Conservation (phyloP, 225 moss, liverwort and hornwort genomes). For the Climacium dendroides region DNA sequence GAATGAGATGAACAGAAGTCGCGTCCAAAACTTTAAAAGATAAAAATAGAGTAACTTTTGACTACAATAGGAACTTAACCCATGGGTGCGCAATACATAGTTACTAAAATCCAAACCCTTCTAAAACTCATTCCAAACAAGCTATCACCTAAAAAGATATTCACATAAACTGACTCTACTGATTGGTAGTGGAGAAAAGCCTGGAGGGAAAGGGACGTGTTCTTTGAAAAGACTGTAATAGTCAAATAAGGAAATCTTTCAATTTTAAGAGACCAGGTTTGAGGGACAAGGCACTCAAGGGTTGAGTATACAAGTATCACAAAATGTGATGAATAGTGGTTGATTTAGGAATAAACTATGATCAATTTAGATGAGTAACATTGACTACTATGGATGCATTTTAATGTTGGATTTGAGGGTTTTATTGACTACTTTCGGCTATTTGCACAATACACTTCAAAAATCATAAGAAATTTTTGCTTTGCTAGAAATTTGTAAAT, state of each 20-base stretch:
- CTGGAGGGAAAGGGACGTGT: too few species aligned
- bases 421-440: accelerated
- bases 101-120: too few species aligned
- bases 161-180: too few species aligned
- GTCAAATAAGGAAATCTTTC: too few species aligned
- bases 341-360: not conserved
- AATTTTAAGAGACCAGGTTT: too few species aligned
- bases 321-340: not conserved
- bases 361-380: not conserved
- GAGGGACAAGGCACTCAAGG: too few species aligned
- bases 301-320: accelerated
- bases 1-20: not conserved
- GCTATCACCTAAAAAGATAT: too few species aligned
- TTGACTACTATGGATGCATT: not conserved
- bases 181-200: too few species aligned
- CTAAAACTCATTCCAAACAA: too few species aligned
- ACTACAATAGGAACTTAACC: not conserved
- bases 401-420: not conserved
- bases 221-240: too few species aligned
- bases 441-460: not conserved
- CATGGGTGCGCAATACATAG: too few species aligned
- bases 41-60: not conserved
- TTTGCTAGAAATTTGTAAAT: accelerated
- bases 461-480: accelerated
- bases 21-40: not conserved